phyloP scores from a whole-genome alignment of 2,329 filamentous ascomycete species.

The Chrysoporthe deuterocubensis region DNA sequence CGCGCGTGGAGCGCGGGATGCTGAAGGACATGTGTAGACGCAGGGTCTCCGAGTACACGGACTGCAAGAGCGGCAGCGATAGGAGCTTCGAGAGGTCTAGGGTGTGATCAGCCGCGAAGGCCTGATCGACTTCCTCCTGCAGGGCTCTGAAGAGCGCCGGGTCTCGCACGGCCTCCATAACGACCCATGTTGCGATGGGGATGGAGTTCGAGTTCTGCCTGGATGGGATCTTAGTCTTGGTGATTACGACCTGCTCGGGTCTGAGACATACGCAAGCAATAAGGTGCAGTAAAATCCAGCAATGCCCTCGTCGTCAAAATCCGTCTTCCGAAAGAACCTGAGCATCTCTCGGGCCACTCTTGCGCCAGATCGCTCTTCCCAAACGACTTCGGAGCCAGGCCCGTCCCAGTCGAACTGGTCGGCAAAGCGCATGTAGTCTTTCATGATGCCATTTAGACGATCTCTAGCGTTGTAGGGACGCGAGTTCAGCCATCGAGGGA shows the following conservation, averaged over 20 bases:
- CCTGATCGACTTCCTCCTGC: conserved; percentile 19
- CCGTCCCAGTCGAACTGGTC: conserved; percentile 27
- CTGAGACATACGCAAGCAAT: conserved; percentile 21
- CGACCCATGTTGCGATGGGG: conserved; percentile 28
- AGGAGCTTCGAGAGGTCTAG: conserved; percentile 32
- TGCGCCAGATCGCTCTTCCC: conserved; percentile 31
- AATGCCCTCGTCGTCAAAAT: conserved; percentile 9
- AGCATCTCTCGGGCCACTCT: conserved; percentile 22
- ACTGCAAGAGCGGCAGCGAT: conserved; percentile 35
- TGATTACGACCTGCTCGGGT: background rate
- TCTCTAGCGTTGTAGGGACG: conserved; percentile 23
- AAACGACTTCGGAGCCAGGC: conserved; percentile 22
- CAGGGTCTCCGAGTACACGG: conserved; percentile 35
- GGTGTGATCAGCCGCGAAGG: background rate
- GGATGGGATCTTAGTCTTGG: background rate
- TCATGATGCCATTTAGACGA: conserved; percentile 8
- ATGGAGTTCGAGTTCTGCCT: conserved; percentile 30
- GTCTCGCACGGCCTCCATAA: conserved; percentile 30
- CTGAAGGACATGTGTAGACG: conserved; percentile 35
- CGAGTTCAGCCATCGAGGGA: conserved; percentile 27
- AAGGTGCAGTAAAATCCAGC: conserved; percentile 8
- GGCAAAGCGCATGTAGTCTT: conserved; percentile 3
- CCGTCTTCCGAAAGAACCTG: conserved; percentile 23
- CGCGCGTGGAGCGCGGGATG: conserved; percentile 32
- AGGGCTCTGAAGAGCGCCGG: conserved; percentile 20